Conservation (phyloP, 148 eudicot species). For the Vaccinium vitisidaea region DNA sequence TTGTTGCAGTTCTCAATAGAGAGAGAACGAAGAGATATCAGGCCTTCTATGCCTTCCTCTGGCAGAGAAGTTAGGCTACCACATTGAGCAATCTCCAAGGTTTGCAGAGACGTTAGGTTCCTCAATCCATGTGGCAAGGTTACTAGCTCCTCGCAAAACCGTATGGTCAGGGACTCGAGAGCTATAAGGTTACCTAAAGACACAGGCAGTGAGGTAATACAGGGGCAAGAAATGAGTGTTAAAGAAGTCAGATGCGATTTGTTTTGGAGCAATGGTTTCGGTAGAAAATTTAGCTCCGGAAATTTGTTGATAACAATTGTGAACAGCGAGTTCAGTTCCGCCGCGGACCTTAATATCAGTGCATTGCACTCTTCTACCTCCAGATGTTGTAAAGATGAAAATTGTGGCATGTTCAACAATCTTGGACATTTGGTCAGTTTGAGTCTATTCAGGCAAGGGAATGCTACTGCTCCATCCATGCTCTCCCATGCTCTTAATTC, state of each 20-base stretch:
- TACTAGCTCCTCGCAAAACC: conserved; percentile 8
- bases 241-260: background rate
- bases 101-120: conserved; percentile 16
- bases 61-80: background rate
- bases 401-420: conserved; percentile 3
- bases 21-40: conserved; percentile 10
- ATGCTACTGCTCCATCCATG: background rate
- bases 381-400: conserved; percentile 14
- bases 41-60: background rate
- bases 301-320: conserved; percentile 8
- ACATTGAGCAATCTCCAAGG: conserved; percentile 17
- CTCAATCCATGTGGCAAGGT: background rate
- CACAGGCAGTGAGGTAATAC: background rate
- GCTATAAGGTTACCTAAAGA: background rate
- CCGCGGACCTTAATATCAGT: background rate
- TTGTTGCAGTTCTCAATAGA: conserved; percentile 20
- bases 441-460: conserved; percentile 1
- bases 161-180: conserved; percentile 13
- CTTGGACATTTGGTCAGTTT: conserved; percentile 14
- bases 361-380: conserved; percentile 10
- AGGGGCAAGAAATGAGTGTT: conserved; percentile 4
- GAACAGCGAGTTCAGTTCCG: background rate
- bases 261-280: background rate
- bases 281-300: background rate
- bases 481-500: background rate